Evolutionary conservation across 495 filamentous ascomycete genomes (phyloP).

Genomic region (Neurospora sublineolata): DNA sequence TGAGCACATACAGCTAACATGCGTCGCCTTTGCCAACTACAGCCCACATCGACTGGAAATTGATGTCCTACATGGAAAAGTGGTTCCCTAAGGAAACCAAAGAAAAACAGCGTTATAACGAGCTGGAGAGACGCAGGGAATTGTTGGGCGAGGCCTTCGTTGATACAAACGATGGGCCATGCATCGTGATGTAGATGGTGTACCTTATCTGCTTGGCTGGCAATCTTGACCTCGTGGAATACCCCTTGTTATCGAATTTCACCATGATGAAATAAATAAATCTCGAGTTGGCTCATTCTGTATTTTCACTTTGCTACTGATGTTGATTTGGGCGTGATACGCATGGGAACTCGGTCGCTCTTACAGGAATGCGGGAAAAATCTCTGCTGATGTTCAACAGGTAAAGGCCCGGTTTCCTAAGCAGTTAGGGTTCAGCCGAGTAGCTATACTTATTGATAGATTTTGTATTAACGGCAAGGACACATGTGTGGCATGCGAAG

Average conservation of each 20-base stretch:
- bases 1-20: background rate
- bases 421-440: background rate
- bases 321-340: background rate
- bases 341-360: background rate
- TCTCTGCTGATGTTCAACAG: background rate
- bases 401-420: background rate
- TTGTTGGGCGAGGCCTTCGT: conserved; percentile 37
- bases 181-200: conserved; percentile 22
- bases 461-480: background rate
- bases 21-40: background rate
- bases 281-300: background rate
- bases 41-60: conserved; percentile 49
- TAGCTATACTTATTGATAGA: background rate
- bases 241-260: background rate
- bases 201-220: background rate
- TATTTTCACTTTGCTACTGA: background rate
- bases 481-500: background rate
- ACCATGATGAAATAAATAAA: background rate
- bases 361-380: background rate
- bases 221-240: background rate
- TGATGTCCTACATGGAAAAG: conserved; percentile 24
- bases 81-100: conserved; percentile 64
- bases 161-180: conserved; percentile 32
- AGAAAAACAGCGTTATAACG: conserved; percentile 49
- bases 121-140: conserved; percentile 40